Evolutionary conservation across 768 basidiomycete species (phyloP).

Genomic region (Kwoniella europaea): DNA sequence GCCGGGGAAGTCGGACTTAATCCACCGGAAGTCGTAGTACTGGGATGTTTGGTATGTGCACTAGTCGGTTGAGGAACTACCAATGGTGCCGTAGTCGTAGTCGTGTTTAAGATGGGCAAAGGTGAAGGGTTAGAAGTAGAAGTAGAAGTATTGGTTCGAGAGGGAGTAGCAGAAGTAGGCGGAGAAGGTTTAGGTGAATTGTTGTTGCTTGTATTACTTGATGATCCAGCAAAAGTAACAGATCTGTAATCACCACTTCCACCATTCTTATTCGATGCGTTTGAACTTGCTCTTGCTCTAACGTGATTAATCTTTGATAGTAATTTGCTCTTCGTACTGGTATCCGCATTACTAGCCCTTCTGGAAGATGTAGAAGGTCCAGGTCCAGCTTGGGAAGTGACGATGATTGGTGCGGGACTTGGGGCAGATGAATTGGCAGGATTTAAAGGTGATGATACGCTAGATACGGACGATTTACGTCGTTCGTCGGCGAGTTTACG

Average conservation of each 20-base stretch:
- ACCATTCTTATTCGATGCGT: slow-evolving; percentile 9
- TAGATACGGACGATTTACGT: slow-evolving; percentile 10
- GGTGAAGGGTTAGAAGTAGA: slow-evolving; percentile 4
- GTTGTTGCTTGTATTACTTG: slow-evolving; percentile 1
- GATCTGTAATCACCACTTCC: slow-evolving; percentile 22
- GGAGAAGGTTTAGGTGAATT: slow-evolving; percentile 10
- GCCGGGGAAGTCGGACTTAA: slow-evolving; percentile 24
- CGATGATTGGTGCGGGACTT: neutral
- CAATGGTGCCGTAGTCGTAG: neutral
- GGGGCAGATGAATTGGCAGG: slow-evolving; percentile 11
- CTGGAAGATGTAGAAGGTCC: slow-evolving; percentile 16
- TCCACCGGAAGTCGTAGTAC: slow-evolving; percentile 13
- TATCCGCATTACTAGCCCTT: slow-evolving; percentile 13
- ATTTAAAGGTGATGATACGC: slow-evolving; percentile 13
- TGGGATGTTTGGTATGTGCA: neutral
- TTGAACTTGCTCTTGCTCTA: slow-evolving; percentile 24
- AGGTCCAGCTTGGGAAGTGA: slow-evolving; percentile 8
- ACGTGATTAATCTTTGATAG: slow-evolving; percentile 34
- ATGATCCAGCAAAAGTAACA: slow-evolving; percentile 15
- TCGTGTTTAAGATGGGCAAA: neutral
- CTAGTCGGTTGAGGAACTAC: slow-evolving; percentile 4
- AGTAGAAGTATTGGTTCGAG: slow-evolving; percentile 1
- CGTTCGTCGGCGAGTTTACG: slow-evolving; percentile 61
- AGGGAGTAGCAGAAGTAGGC: slow-evolving; percentile 10
- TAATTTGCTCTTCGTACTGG: slow-evolving; percentile 28